These are phyloP conservation scores for Fusarium paranaense DNA, from an alignment of 2,329 filamentous ascomycete species.

Conservation along the genomic window DNA sequence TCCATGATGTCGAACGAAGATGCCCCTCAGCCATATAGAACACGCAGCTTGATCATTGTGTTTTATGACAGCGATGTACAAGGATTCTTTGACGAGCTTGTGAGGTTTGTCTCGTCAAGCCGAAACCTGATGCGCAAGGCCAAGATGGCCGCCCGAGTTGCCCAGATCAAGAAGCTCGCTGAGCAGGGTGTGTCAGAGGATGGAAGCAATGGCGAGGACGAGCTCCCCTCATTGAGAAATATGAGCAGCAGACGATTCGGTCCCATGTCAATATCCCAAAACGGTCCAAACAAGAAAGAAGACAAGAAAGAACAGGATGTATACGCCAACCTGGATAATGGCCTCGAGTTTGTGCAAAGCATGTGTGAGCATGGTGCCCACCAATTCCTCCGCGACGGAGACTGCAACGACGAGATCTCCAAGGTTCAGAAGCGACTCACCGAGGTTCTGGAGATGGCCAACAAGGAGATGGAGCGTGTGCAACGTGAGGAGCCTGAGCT, in stretches of 20 bases:
- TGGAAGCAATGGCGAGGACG: conserved; percentile 56
- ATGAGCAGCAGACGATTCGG: conserved; percentile 53
- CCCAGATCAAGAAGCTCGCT: conserved; percentile 70
- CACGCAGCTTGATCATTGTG: conserved; percentile 83
- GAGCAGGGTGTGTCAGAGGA: conserved; percentile 68
- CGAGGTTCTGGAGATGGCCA: conserved; percentile 71
- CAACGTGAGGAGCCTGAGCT: conserved; percentile 63
- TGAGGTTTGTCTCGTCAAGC: conserved; percentile 82
- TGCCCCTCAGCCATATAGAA: conserved; percentile 69
- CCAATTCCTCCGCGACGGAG: conserved; percentile 87
- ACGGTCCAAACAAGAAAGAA: conserved; percentile 41
- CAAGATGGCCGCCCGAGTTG: conserved; percentile 83
- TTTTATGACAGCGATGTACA: conserved; percentile 93
- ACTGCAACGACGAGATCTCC: conserved; percentile 80
- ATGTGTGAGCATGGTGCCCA: conserved; percentile 90
- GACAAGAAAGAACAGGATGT: too few relatives aligned
- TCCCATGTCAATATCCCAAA: conserved; percentile 43
- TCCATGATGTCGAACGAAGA: conserved; percentile 65
- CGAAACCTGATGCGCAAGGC: conserved; percentile 88
- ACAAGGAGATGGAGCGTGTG: conserved; percentile 68
- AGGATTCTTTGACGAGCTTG: conserved; percentile 82
- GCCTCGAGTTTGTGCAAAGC: conserved; percentile 81
- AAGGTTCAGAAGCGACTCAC: conserved; percentile 75
- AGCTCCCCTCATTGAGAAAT: conserved; percentile 55
- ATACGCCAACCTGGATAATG: conserved; percentile 81